Percentiles rank a stretch among this genome's conserved stretches.
These are phyloP conservation scores for Iris pallida DNA, from an alignment of 116 monocot genomes.

Conservation along the genomic window DNA sequence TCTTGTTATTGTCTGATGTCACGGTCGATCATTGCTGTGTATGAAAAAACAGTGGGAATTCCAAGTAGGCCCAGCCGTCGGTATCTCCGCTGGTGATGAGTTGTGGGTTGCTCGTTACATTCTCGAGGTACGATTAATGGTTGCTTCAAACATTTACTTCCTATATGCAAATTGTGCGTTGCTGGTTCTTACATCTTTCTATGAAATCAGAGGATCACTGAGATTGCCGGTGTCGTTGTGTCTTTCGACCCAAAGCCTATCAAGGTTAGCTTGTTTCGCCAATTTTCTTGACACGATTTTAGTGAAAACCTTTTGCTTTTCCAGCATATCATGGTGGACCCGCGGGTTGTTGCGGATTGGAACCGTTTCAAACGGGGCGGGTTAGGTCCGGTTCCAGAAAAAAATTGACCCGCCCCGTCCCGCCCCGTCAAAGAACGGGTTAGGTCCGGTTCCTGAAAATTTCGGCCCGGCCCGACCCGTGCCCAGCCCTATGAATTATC, in stretches of 20 bases:
- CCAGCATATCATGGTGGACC: not conserved
- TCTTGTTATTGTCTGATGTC: not conserved
- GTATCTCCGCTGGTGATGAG: slow-evolving; percentile 69
- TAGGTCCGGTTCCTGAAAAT: too few species aligned
- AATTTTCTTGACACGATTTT: not conserved
- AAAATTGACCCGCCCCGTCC: too few species aligned
- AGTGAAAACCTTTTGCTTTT: not conserved
- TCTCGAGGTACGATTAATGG: slow-evolving; percentile 52
- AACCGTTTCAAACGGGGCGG: too few species aligned
- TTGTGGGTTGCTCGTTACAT: slow-evolving; percentile 82
- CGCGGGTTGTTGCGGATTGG: too few species aligned
- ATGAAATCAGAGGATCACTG: slow-evolving; percentile 64
- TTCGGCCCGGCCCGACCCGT: too few species aligned
- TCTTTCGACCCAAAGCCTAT: slow-evolving; percentile 90
- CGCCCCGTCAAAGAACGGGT: too few species aligned
- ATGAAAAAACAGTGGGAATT: slow-evolving; percentile 73
- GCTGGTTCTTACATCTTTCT: too few species aligned
- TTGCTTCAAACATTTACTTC: not conserved
- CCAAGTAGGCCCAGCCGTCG: slow-evolving; percentile 78
- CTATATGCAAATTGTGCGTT: too few species aligned
- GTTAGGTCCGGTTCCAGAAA: too few species aligned
- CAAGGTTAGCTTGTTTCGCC: slow-evolving; percentile 25
- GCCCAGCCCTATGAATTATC: too few species aligned
- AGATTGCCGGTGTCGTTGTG: slow-evolving; percentile 80
- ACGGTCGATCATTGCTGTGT: not conserved